Evolutionary conservation across 352 stramenopile species (phyloP), one percentile per base, ranked within the genome.

Genomic region (Phytopythium chamaehyphon): DNA sequence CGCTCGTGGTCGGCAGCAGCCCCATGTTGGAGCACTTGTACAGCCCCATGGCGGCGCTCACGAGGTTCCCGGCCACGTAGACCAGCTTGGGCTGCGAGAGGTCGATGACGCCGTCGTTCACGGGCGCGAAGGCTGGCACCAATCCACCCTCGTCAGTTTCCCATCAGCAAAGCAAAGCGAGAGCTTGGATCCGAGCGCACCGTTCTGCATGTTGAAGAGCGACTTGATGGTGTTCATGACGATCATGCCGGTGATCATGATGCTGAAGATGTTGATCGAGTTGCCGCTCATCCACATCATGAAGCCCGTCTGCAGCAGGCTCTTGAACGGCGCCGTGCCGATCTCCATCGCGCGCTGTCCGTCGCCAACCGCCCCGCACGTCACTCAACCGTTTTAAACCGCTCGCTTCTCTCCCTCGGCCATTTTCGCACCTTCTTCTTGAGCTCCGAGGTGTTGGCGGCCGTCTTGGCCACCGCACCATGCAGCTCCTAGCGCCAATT

Each of bases 231-330:
- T 95, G 68, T 95, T 96, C 74, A 94, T 89, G 51, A 97, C 68
- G 61, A 95, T 93, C 87, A 96, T 96, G 53, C 71, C 88, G 7
- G 85, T 96, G 68, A 97, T 91, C 89, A 97, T 97, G 70, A 97
- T 97, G 55, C 83, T 96, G 66, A 97, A 97, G 57, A 98, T 98
- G 69, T 97, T 96, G 62, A 98, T 88, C 44, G 86, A 88, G 55
- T 89, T 94, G 52, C 92, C 92, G 50, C 83, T 95, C 92, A 98
- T 98, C 86, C 90, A 98, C 85, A 98, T 96, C 92, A 98, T 98
- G 64, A 98, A 95, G 23, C 75, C 92, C 19, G 93, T 96, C 63
- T 97, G 95, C 54, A 96, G 73, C 19, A 98, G 55, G n/a, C 85
- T 88, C 74, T 96, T 97, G 54, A 95, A 95, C 23, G 90, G 90